Evolutionary conservation across 202 grass and related monocot genomes (phyloP).

Genomic region (Bolboschoenoplectus hybrid): DNA sequence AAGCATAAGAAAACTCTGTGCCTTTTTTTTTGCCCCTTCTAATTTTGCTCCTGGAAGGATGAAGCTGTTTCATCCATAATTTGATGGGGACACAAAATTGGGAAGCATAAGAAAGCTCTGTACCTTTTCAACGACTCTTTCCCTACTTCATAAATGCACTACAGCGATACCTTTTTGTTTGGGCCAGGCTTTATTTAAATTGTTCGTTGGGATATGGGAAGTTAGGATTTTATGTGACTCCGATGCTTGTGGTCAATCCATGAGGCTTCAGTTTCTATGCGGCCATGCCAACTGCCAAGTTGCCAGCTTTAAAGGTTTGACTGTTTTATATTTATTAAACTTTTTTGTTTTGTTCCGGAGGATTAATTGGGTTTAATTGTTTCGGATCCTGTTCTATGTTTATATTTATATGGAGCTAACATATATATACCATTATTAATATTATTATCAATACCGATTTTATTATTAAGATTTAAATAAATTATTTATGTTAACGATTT

Average conservation of each 20-base stretch:
- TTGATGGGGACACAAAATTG: neutral
- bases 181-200: slow-evolving; percentile 30
- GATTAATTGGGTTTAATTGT: neutral
- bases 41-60: neutral
- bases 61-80: slow-evolving; percentile 12
- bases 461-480: no score
- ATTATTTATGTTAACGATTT: no score
- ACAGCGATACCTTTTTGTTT: slow-evolving; percentile 37
- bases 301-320: neutral
- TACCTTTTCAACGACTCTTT: slow-evolving; percentile 36
- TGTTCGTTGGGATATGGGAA: slow-evolving; percentile 20
- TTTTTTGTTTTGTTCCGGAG: neutral
- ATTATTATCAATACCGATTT: no score
- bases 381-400: neutral
- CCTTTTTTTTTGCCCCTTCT: neutral
- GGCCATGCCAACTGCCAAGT: neutral
- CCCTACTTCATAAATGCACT: slow-evolving; percentile 30
- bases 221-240: neutral
- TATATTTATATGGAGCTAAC: no score
- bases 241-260: neutral
- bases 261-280: neutral
- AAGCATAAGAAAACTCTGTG: no score
- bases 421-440: no score
- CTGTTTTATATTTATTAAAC: neutral
- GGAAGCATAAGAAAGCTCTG: neutral